Conservation (phyloP, 2,329 filamentous ascomycete species). For the Aspergillus vadensis region DNA sequence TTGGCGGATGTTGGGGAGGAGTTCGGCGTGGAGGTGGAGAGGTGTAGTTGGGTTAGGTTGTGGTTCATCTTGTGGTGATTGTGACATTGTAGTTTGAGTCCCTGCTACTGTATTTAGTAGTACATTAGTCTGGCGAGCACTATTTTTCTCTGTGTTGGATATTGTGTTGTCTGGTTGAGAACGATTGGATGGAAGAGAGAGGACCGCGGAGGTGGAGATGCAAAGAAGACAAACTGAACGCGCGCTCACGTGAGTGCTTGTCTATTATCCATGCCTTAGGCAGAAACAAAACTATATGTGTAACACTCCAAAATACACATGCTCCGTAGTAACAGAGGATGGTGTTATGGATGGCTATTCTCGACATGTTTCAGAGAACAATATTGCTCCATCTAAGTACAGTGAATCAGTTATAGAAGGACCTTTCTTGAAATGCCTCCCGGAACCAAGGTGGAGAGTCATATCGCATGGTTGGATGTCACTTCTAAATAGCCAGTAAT, state of each 20-base stretch:
- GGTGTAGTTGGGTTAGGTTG: not conserved
- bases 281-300: not conserved
- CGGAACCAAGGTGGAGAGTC: too few species aligned
- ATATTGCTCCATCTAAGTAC: too few species aligned
- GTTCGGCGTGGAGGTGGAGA: slow-evolving; percentile 59
- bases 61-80: not conserved
- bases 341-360: too few species aligned
- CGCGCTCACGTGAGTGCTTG: not conserved
- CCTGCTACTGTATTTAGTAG: not conserved
- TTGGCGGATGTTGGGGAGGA: slow-evolving; percentile 62
- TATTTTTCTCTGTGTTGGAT: not conserved
- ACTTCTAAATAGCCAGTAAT: too few species aligned
- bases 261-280: not conserved
- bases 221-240: not conserved
- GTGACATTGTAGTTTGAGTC: not conserved
- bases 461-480: too few species aligned
- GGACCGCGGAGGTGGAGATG: not conserved
- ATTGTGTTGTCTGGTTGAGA: not conserved
- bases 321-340: too few species aligned
- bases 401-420: too few species aligned
- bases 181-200: too few species aligned
- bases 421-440: too few species aligned
- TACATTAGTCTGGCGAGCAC: not conserved
- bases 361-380: too few species aligned
- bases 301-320: too few species aligned